These are phyloP conservation scores for Diaporthe amygdali DNA, from an alignment of 2,329 filamentous ascomycete genomes.

Conservation along the genomic window DNA sequence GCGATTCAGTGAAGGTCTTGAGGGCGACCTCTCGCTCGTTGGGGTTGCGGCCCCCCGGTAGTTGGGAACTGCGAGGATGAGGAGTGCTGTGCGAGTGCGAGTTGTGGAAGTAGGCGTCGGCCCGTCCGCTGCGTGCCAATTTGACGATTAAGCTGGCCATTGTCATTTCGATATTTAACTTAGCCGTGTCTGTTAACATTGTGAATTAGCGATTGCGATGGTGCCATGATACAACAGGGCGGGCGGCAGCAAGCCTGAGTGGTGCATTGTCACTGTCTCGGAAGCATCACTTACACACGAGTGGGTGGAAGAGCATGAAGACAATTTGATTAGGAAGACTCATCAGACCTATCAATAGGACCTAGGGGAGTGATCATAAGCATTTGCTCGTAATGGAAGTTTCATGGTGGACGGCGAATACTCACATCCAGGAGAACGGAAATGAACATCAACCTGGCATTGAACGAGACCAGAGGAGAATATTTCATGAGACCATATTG, in stretches of 20 bases:
- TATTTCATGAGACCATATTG: slow-evolving; percentile 57
- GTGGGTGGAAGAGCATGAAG: slow-evolving; percentile 23
- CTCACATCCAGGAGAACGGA: slow-evolving; percentile 56
- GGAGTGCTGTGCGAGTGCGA: slow-evolving; percentile 8
- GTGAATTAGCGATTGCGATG: not conserved
- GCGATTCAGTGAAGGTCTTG: slow-evolving; percentile 20
- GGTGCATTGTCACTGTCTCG: too few species aligned
- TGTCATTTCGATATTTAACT: slow-evolving; percentile 26
- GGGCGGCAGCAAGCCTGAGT: too few species aligned
- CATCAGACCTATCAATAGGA: slow-evolving; percentile 40
- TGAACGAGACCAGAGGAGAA: slow-evolving; percentile 53
- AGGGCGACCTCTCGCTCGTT: slow-evolving; percentile 15
- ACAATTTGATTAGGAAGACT: slow-evolving; percentile 39
- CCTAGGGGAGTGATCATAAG: slow-evolving; percentile 15
- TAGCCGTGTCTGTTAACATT: not conserved
- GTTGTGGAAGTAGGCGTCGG: slow-evolving; percentile 4
- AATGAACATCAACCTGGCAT: slow-evolving; percentile 52
- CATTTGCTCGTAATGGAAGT: not conserved
- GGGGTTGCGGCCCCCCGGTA: not conserved
- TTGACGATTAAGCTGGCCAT: slow-evolving; percentile 25
- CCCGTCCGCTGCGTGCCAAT: slow-evolving; percentile 12
- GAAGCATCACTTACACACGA: slow-evolving; percentile 6
- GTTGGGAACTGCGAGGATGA: not conserved
- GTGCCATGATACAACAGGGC: not conserved
- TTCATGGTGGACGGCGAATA: not conserved